phyloP scores from a whole-genome alignment of 495 filamentous ascomycete species.

The Penicilliopsis zonata region DNA sequence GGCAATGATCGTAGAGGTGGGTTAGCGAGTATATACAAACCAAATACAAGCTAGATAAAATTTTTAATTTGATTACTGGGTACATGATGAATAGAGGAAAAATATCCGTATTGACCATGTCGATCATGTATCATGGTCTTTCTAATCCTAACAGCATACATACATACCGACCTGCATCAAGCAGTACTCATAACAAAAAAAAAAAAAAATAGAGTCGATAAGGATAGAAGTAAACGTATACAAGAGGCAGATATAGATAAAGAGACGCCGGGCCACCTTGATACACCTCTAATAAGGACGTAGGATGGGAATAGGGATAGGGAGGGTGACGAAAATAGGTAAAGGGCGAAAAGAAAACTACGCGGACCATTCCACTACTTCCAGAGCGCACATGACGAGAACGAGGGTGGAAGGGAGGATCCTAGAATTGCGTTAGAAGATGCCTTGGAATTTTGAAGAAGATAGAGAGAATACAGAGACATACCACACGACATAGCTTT shows the following conservation, averaged over 20 bases:
- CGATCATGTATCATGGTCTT: no score
- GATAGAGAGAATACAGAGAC: slow-evolving; percentile 11
- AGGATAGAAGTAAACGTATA: background rate
- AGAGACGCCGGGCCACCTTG: background rate
- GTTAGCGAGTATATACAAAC: no score
- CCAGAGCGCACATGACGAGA: slow-evolving; percentile 82
- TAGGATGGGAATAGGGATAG: no score
- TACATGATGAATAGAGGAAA: no score
- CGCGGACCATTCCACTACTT: slow-evolving; percentile 86
- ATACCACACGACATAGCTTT: slow-evolving; percentile 94
- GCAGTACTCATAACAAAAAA: no score
- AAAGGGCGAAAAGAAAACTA: background rate
- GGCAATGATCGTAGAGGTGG: slow-evolving; percentile 31
- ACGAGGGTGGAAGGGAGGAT: slow-evolving; percentile 89
- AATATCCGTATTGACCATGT: no score
- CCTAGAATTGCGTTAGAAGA: slow-evolving; percentile 35
- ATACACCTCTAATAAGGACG: background rate
- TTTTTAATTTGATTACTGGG: no score
- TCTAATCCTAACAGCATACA: no score
- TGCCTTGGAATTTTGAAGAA: slow-evolving; percentile 1
- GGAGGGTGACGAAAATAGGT: background rate
- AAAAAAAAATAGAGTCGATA: no score
- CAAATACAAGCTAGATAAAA: no score
- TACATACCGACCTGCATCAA: no score
- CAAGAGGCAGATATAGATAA: background rate